A percentile compares a stretch with the other conserved stretches of the same genome.
Evolutionary conservation across 441 rosid species (phyloP).

Genomic region (Gossypium lobatum): DNA sequence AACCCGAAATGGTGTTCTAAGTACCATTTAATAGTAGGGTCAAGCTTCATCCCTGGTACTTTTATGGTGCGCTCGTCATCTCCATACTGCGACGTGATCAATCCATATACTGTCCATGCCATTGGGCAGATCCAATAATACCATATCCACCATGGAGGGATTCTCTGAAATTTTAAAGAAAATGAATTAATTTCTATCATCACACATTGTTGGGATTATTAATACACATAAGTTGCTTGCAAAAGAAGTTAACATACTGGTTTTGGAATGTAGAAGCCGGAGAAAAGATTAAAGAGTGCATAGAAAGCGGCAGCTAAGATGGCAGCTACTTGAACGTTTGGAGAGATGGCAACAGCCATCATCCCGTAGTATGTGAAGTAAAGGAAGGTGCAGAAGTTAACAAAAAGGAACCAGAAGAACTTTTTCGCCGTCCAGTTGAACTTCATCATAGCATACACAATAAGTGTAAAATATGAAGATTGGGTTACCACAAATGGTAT

Average conservation of each 20-base stretch:
- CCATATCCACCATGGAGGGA: slow-evolving; percentile 95
- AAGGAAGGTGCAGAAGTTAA: slow-evolving; percentile 76
- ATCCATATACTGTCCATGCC: slow-evolving; percentile 84
- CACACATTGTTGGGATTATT: not conserved
- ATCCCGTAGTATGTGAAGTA: slow-evolving; percentile 96
- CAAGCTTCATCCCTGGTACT: slow-evolving; percentile 33
- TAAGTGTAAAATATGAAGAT: slow-evolving; percentile 52
- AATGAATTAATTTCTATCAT: not conserved
- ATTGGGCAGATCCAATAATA: slow-evolving; percentile 82
- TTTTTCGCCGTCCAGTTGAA: slow-evolving; percentile 74
- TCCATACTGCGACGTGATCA: slow-evolving; percentile 68
- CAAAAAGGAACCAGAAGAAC: slow-evolving; percentile 81
- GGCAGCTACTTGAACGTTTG: slow-evolving; percentile 82
- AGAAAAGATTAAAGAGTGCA: slow-evolving; percentile 10
- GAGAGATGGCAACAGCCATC: slow-evolving; percentile 83
- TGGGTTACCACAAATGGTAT: slow-evolving; percentile 74
- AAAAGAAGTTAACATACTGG: slow-evolving; percentile 5
- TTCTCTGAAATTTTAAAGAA: slow-evolving; percentile 38
- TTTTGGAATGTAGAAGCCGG: slow-evolving; percentile 16
- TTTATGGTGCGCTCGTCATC: slow-evolving; percentile 38
- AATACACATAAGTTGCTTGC: not conserved
- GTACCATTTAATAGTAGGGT: slow-evolving; percentile 39
- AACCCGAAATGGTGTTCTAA: slow-evolving; percentile 48
- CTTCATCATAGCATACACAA: slow-evolving; percentile 76
- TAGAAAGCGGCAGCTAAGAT: slow-evolving; percentile 41